Evolutionary conservation across 805 yeast species (phyloP), one percentile per base, ranked within the genome.

Genomic region (Myxozyma vanderwaltii): DNA sequence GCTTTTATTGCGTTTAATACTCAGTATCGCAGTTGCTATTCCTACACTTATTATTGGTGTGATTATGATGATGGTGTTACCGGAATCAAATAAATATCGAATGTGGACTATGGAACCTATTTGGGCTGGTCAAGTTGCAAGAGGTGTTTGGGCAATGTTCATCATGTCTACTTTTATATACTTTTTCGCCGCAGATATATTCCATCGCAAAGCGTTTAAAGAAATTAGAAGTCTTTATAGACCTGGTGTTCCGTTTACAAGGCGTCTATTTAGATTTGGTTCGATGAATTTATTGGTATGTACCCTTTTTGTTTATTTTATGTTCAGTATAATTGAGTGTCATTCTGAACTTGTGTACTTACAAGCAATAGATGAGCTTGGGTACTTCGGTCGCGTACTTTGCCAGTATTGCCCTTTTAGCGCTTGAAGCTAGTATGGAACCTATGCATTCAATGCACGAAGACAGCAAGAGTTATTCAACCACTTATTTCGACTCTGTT

Each of bases 401-500:
- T 70, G 81, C 89, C 4, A 84, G 89, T 68, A 77, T 88, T 41
- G 84, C 81, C 0, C 72, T 86, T 45, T 71, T 87, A 12, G 76
- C 71, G 2, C 69, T 82, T 36, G 79, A 81, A 40, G 80, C 85
- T 0, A 62, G 65, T 15, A 43, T 72, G 4, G 17, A 38, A 38
- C 43, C 43, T n/a, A 26, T 41, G 6, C 26, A 48, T 23, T 48
- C 48, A 50, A 23, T n/a, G 23, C 17, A 50, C 33, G 2, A 33
- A 2, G 47, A 43, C 6, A 59, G 39, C 43, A 73, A 66, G 45
- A 86, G 82, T 0, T 78, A 79, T 59, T 78, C 82, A 15, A 85
- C 89, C 3, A 84, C 88, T 0, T 88, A 86, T 67, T 88, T 88
- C 69, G 95, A 88, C 68, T 84, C 91, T 4, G 92, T 87, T 29